Conservation (phyloP, 108 stramenopile species). For the Fistulifera solaris region DNA sequence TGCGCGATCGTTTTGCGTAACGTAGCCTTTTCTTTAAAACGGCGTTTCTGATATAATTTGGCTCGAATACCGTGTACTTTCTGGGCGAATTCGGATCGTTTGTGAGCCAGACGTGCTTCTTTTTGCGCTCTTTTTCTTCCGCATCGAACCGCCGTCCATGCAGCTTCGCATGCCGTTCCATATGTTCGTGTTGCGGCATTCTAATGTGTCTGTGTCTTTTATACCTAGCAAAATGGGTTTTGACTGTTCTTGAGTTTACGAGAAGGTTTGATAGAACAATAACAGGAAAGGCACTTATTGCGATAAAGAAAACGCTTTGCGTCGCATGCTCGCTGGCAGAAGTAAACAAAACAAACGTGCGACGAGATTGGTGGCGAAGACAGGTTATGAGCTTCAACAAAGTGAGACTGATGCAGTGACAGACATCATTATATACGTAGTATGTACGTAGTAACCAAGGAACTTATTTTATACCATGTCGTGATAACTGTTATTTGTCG, state of each 20-base stretch:
- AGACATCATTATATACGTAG: too few relatives aligned
- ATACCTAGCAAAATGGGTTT: neutral
- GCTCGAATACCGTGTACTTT: slow-evolving; percentile 96
- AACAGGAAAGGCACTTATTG: neutral
- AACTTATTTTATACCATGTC: too few relatives aligned
- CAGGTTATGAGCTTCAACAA: too few relatives aligned
- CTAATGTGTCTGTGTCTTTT: slow-evolving; percentile 2
- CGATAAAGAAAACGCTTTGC: slow-evolving; percentile 81
- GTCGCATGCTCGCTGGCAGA: slow-evolving; percentile 89
- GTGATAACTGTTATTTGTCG: too few relatives aligned
- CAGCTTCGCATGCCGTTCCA: slow-evolving; percentile 98
- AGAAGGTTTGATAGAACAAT: too few relatives aligned
- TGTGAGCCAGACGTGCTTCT: slow-evolving; percentile 95
- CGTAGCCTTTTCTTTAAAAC: slow-evolving; percentile 99
- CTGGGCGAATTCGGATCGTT: slow-evolving; percentile 92
- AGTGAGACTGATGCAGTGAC: too few relatives aligned
- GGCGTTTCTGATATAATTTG: slow-evolving; percentile 92
- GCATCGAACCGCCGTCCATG: slow-evolving; percentile 96
- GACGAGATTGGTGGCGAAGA: slow-evolving; percentile 4
- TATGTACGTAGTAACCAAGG: too few relatives aligned
- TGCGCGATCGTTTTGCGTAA: slow-evolving; percentile 98
- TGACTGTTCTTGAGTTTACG: too few relatives aligned
- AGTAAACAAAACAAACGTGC: slow-evolving; percentile 45
- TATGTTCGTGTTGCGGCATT: slow-evolving; percentile 99
- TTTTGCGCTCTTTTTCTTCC: slow-evolving; percentile 91